Evolutionary conservation across 805 yeast species (phyloP).

Genomic region (Metschnikowia baotianmanensis): DNA sequence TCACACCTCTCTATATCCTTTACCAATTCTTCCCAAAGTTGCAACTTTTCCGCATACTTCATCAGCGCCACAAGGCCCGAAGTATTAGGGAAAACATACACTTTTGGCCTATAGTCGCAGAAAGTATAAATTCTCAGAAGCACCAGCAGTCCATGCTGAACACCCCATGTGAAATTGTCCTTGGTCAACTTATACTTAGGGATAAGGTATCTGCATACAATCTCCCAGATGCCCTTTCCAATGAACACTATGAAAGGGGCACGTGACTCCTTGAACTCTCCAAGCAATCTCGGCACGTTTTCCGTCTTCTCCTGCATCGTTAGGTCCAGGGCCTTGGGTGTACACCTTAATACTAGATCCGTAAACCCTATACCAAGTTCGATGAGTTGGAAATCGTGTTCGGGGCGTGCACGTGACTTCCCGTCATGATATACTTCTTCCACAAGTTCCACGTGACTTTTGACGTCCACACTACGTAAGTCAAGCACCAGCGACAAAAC

Average conservation of each 20-base stretch:
- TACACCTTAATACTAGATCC: constrained; percentile 65
- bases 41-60: constrained; percentile 43
- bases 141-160: constrained; percentile 18
- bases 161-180: constrained; percentile 54
- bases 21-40: constrained; percentile 46
- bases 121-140: constrained; percentile 12
- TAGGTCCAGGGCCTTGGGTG: constrained; percentile 56
- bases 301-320: constrained; percentile 48
- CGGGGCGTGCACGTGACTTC: constrained; percentile 20
- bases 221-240: constrained; percentile 77
- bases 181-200: constrained; percentile 24
- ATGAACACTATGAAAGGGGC: constrained; percentile 54
- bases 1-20: no score
- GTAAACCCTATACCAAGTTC: constrained; percentile 62
- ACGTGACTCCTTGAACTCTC: constrained; percentile 35
- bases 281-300: constrained; percentile 52
- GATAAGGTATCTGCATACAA: constrained; percentile 40
- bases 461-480: constrained; percentile 3
- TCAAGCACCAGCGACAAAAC: constrained; percentile 28
- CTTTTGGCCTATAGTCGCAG: constrained; percentile 20
- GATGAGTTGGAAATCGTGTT: constrained; percentile 42
- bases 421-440: constrained; percentile 14
- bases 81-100: constrained; percentile 68
- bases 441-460: constrained; percentile 15
- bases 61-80: constrained; percentile 65